phyloP scores from a whole-genome alignment of 2,329 filamentous ascomycete genomes.

The Aspergillus brunneoviolaceus region DNA sequence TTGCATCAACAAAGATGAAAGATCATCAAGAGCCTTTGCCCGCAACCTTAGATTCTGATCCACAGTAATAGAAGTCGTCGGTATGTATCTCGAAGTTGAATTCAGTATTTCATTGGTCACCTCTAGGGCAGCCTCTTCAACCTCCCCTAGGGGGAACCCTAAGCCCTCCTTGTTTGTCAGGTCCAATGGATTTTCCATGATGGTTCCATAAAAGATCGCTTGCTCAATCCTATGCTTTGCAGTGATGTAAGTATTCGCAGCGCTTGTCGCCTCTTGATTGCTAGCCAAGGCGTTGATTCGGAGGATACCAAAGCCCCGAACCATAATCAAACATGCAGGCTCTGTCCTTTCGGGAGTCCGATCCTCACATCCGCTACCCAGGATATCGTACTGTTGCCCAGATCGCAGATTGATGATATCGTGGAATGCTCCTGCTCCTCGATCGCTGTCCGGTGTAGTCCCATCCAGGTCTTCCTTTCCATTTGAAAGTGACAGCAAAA shows the following conservation, averaged over 20 bases:
- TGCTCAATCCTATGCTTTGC: slow-evolving; percentile 90
- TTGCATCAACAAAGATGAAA: slow-evolving; percentile 69
- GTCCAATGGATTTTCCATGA: slow-evolving; percentile 81
- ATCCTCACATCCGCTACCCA: slow-evolving; percentile 52
- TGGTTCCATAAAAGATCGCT: slow-evolving; percentile 85
- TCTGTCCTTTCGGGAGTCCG: slow-evolving; percentile 37
- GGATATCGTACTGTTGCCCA: slow-evolving; percentile 49
- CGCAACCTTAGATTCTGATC: slow-evolving; percentile 77
- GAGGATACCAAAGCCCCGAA: slow-evolving; percentile 59
- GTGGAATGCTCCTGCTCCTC: slow-evolving; percentile 69
- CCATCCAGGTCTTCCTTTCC: slow-evolving; percentile 51
- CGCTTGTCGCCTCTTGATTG: slow-evolving; percentile 32
- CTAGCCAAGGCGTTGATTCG: slow-evolving; percentile 49
- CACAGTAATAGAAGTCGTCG: slow-evolving; percentile 70
- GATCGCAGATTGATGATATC: slow-evolving; percentile 78
- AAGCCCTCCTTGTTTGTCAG: slow-evolving; percentile 69
- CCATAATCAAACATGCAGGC: slow-evolving; percentile 53
- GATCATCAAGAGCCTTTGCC: slow-evolving; percentile 69
- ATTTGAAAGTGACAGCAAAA: slow-evolving; percentile 71
- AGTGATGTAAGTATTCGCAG: slow-evolving; percentile 57
- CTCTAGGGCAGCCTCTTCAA: slow-evolving; percentile 72
- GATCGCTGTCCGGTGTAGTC: slow-evolving; percentile 55
- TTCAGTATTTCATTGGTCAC: slow-evolving; percentile 80
- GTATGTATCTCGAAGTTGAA: slow-evolving; percentile 73
- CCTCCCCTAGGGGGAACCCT: slow-evolving; percentile 66